These are phyloP conservation scores for Nannizziopsis barbatae DNA, from an alignment of 2,329 filamentous ascomycete species.

Conservation along the genomic window DNA sequence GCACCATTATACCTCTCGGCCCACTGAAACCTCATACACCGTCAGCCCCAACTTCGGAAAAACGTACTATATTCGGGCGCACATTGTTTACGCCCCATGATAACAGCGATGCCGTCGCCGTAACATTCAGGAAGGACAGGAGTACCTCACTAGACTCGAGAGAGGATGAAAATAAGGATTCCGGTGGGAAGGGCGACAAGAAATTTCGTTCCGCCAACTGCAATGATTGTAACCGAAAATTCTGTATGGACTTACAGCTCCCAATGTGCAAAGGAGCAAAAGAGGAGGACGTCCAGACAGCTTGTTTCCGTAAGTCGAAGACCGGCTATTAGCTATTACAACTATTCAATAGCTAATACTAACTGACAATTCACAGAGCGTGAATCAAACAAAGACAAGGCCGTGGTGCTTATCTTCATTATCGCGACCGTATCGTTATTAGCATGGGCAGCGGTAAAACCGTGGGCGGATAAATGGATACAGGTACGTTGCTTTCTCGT, in stretches of 20 bases:
- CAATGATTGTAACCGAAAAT: conserved; percentile 56
- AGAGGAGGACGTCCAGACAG: conserved; percentile 54
- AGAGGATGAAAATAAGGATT: conserved; percentile 10
- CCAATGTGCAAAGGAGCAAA: conserved; percentile 51
- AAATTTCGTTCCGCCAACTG: conserved; percentile 42
- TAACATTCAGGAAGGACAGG: not conserved
- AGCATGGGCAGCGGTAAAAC: conserved; percentile 49
- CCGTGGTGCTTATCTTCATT: conserved; percentile 56
- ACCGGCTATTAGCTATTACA: not conserved
- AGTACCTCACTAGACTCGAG: not conserved
- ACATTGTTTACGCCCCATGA: conserved; percentile 12
- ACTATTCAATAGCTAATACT: not conserved
- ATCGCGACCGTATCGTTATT: conserved; percentile 51
- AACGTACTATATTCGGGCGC: conserved; percentile 11
- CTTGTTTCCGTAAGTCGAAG: conserved; percentile 49
- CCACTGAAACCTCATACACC: conserved; percentile 26
- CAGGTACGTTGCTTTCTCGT: conserved; percentile 32
- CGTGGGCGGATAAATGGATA: conserved; percentile 47
- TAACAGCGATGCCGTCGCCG: conserved; percentile 3
- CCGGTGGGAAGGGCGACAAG: conserved; percentile 18
- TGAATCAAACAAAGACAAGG: conserved; percentile 56
- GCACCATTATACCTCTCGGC: conserved; percentile 55
- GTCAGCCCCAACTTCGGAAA: conserved; percentile 11
- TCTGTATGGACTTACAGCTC: conserved; percentile 52
- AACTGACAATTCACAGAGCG: conserved; percentile 38